Base-by-base conservation (phyloP, 139 green algal genomes). In the Tetradesmus obliquus region DNA sequence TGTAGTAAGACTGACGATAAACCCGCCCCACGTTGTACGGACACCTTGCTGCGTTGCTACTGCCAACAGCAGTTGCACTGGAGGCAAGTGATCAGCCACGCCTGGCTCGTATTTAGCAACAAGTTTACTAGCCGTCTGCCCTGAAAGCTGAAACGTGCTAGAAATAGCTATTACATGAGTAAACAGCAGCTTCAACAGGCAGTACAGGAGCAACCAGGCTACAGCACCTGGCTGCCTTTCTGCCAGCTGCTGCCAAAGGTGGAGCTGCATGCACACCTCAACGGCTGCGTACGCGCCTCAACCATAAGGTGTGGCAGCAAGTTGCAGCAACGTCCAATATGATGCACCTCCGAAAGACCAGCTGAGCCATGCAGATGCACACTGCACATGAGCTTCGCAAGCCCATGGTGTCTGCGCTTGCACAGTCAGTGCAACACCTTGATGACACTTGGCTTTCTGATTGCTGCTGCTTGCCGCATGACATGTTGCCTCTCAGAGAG, bases 251-350 rank as follows among this genome's bases (percentile, higher is more conserved):
- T 99, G 13, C 97, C 96, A 3, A 98, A 99, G 60, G 86, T 98
- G 2, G 97, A 99, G 94, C 94, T 99, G 91, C 97, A 99, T 89
- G 97, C 97, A 4, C 97, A 99, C 79, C 86, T 99, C 12, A 99
- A 99, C 62, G 97, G 97, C 15, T 95, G 91, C 54, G 88, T 98
- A 0, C 86, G 95, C 2, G 71, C 92, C 6, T 87, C 93, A 0
- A 95, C 92, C 2, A 86, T 94, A 12, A 92, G 83, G 91, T 94
- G 54, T 53, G 88, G 13, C 57, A 88, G 19, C 45, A 24, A 24
- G 72, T 5, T 19, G 71, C 62, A 71, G 55, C 19, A 82, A 51
- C 71, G 66, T 13, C n/a, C 66, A 76, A 19, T 6, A 3, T 76
- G 66, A 76, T 17, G 66, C 12, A 24, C 66, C 32, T 45, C 32